Evolutionary conservation across 1,284 basidiomycete genomes (phyloP), one percentile per base, ranked within the genome.

Genomic region (Pulveroboletus sp.): DNA sequence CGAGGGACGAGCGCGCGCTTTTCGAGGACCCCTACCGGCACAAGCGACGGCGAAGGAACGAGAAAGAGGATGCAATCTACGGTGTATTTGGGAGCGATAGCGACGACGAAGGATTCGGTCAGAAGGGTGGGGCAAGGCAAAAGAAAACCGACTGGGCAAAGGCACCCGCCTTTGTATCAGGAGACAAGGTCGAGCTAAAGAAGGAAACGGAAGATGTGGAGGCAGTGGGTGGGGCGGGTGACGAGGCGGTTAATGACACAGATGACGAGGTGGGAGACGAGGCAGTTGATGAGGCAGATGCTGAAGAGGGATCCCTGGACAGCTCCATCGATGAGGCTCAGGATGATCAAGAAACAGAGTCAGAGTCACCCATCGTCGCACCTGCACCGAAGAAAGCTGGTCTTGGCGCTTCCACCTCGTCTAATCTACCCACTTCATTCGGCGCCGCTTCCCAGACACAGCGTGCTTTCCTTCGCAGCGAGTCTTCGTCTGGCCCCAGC

Each of bases 51-150:
- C 77, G 82, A 51, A 84, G 77, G 66, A 77, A 82, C 56, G 85
- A 82, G 32, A 91, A 89, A 69, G 87, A 90, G 39, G 83, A 87
- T 55, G 87, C 87, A 2, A 79, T 89, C 54, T 94, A 95, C 65
- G 94, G 94, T 5, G 77, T 93, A 1, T 95, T 94, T 74, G 91
- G 79, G 0, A 84, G 87, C 2, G 84, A 89, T 7, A 87, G 86
- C 54, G 87, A 89, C 40, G 85, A 86, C 21, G 82, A 83, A 54
- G 76, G 70, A 39, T 72, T 67, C 50, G 67, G 68, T 40, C 58
- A 63, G 52, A 66, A 59, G 62, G 59, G 60, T 57, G 65, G 53
- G 37, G 53, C 55, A 32, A 58, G 16, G 17, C 62, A 63, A 61
- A 78, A 76, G 70, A 78, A 72, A 65, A 79, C 71, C 54, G 82